These are phyloP conservation scores for Cercospora sojina DNA, from an alignment of 2,329 filamentous ascomycete genomes.

Conservation along the genomic window DNA sequence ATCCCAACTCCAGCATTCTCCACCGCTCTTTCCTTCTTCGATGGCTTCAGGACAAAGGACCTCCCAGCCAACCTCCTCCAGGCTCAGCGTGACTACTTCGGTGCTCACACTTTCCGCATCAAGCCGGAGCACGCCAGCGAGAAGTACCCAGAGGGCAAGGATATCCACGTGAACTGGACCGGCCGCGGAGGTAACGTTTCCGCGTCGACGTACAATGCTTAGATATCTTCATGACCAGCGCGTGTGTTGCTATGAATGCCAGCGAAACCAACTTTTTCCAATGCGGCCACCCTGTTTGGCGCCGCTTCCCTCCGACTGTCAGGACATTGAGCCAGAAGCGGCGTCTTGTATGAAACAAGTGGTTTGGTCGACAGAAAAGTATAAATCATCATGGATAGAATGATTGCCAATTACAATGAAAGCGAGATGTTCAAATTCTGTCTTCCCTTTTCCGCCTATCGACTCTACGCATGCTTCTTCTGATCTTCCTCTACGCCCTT, in stretches of 20 bases:
- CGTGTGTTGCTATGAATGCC: constrained; percentile 9
- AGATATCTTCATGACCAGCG: constrained; percentile 43
- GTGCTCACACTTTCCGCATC: constrained; percentile 58
- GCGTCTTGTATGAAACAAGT: constrained; percentile 15
- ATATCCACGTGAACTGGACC: constrained; percentile 99
- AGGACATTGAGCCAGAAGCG: constrained; percentile 16
- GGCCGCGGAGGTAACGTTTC: constrained; percentile 96
- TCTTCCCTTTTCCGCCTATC: background rate
- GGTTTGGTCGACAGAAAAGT: constrained; percentile 4
- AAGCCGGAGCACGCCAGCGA: constrained; percentile 52
- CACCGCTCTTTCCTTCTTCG: constrained; percentile 96
- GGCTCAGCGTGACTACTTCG: constrained; percentile 99
- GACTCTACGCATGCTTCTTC: constrained; percentile 37
- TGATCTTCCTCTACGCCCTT: constrained; percentile 42
- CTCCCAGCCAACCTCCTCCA: constrained; percentile 97
- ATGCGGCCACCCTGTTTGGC: constrained; percentile 13
- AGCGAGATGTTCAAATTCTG: background rate
- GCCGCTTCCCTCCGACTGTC: constrained; percentile 13
- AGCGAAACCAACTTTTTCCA: background rate
- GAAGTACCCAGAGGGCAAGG: constrained; percentile 76
- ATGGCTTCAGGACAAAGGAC: constrained; percentile 96
- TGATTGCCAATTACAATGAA: constrained; percentile 14
- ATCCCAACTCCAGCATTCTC: constrained; percentile 96
- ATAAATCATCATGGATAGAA: constrained; percentile 19
- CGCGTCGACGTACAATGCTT: constrained; percentile 96